phyloP scores from a whole-genome alignment of 192 early-diverging fungal genomes.

The Rhizoclosmatium sp. region DNA sequence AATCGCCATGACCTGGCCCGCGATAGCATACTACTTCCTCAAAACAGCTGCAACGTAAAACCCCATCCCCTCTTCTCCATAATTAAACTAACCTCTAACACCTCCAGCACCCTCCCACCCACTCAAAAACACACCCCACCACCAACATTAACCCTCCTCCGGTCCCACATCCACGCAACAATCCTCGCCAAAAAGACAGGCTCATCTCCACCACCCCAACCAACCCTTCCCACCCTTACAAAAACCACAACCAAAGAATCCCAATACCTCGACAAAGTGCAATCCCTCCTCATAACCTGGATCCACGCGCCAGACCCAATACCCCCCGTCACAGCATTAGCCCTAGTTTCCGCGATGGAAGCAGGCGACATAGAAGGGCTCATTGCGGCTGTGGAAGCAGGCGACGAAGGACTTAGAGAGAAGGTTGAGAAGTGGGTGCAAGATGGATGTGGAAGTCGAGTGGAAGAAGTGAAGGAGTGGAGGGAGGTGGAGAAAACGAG shows the following conservation, averaged over 20 bases:
- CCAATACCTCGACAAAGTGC: neutral
- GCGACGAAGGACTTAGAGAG: neutral
- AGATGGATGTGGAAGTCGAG: neutral
- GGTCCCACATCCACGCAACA: too few relatives aligned
- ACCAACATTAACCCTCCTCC: neutral
- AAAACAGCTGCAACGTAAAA: neutral
- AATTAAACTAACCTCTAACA: neutral
- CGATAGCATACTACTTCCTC: too few relatives aligned
- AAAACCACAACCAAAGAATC: neutral
- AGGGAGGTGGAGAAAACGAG: neutral
- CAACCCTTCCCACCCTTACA: neutral
- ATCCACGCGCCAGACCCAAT: neutral
- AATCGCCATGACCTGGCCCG: too few relatives aligned
- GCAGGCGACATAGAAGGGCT: neutral
- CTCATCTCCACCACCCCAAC: neutral
- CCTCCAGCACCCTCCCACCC: neutral
- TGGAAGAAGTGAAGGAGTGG: neutral
- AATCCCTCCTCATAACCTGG: neutral
- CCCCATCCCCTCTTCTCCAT: neutral
- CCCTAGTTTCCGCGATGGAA: neutral
- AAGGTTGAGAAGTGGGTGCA: neutral
- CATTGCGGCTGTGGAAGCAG: neutral
- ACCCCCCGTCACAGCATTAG: conserved; percentile 2
- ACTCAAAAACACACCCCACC: neutral
- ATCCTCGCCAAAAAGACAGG: too few relatives aligned